These are phyloP conservation scores for Elsinoe necatrix DNA, from an alignment of 2,329 filamentous ascomycete species.

Conservation along the genomic window DNA sequence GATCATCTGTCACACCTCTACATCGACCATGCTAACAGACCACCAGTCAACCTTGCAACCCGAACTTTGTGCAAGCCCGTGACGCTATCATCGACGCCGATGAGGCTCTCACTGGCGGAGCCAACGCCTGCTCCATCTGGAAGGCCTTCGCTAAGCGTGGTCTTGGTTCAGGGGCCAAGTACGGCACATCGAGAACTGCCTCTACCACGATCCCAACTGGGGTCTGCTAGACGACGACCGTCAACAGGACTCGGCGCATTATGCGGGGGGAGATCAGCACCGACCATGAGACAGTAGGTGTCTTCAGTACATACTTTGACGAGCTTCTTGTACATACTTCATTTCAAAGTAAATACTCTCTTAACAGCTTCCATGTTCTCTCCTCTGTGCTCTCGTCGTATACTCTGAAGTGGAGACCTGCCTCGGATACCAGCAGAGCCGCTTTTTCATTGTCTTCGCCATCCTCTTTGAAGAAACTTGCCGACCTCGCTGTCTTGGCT, in stretches of 20 bases:
- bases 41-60: slow-evolving; percentile 48
- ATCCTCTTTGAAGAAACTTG: too few relatives aligned
- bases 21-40: too few relatives aligned
- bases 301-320: not conserved
- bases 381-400: too few relatives aligned
- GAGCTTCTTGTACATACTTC: not conserved
- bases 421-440: too few relatives aligned
- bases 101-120: slow-evolving; percentile 42
- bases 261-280: not conserved
- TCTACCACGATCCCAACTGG: not conserved
- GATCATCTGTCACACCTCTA: too few relatives aligned
- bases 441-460: too few relatives aligned
- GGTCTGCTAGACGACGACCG: not conserved
- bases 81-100: slow-evolving; percentile 51
- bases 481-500: too few relatives aligned
- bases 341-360: not conserved
- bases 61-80: slow-evolving; percentile 45
- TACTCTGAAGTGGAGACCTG: too few relatives aligned
- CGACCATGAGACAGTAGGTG: not conserved
- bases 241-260: not conserved
- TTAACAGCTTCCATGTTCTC: not conserved
- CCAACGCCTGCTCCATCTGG: slow-evolving; percentile 47
- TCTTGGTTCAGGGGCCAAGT: slow-evolving; percentile 31
- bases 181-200: not conserved
- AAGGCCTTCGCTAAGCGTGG: slow-evolving; percentile 50